Conservation (phyloP, 768 basidiomycete genomes). For the Tricholoma furcatifolium region DNA sequence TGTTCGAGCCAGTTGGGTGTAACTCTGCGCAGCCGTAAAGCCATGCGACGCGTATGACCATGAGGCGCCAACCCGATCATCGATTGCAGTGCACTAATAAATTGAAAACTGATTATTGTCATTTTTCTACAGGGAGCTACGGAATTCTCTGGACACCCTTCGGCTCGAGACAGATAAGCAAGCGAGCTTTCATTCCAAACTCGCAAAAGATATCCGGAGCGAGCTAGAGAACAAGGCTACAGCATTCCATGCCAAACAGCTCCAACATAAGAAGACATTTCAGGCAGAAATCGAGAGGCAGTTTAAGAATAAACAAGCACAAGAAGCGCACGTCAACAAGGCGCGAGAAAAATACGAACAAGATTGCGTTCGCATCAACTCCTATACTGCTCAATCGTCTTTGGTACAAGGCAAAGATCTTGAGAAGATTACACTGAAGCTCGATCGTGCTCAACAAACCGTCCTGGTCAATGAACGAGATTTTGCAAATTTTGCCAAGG, state of each 20-base stretch:
- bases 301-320: slow-evolving; percentile 85
- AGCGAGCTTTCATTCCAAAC: slow-evolving; percentile 64
- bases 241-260: slow-evolving; percentile 62
- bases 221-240: slow-evolving; percentile 70
- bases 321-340: slow-evolving; percentile 83
- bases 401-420: slow-evolving; percentile 92
- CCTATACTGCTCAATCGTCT: slow-evolving; percentile 87
- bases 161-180: slow-evolving; percentile 84
- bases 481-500: slow-evolving; percentile 82
- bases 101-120: background rate
- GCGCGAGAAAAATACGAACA: slow-evolving; percentile 92
- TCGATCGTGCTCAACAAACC: slow-evolving; percentile 89
- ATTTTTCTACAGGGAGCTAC: slow-evolving; percentile 61
- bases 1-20: background rate
- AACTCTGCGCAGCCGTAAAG: background rate
- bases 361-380: slow-evolving; percentile 92
- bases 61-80: slow-evolving; percentile 4
- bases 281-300: slow-evolving; percentile 84
- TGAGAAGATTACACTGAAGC: slow-evolving; percentile 83
- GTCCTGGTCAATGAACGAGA: slow-evolving; percentile 91
- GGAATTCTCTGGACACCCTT: slow-evolving; percentile 76
- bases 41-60: background rate
- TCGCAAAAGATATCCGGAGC: slow-evolving; percentile 72
- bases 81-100: background rate
- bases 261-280: slow-evolving; percentile 69